A percentile compares a stretch with the other conserved stretches of the same genome.
These are phyloP conservation scores for Mycena crocata DNA, from an alignment of 768 basidiomycete genomes.

Conservation along the genomic window DNA sequence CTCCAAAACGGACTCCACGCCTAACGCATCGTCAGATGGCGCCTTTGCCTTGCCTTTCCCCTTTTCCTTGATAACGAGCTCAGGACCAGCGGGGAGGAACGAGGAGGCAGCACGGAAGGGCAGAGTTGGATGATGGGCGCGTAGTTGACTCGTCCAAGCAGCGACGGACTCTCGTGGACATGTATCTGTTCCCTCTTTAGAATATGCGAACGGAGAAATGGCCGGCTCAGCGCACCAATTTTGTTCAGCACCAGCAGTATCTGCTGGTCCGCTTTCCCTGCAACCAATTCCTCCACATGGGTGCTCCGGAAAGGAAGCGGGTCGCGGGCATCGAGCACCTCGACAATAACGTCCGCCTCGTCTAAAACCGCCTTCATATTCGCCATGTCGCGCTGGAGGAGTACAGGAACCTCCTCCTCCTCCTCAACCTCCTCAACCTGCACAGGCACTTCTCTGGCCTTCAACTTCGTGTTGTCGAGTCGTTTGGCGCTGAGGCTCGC, in stretches of 20 bases:
- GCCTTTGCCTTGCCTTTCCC: slow-evolving; percentile 59
- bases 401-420: slow-evolving; percentile 68
- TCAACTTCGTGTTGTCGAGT: slow-evolving; percentile 48
- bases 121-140: slow-evolving; percentile 69
- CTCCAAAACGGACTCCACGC: slow-evolving; percentile 62
- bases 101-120: slow-evolving; percentile 80
- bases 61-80: slow-evolving; percentile 45
- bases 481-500: slow-evolving; percentile 58
- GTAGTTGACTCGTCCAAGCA: slow-evolving; percentile 75
- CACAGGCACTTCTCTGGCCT: slow-evolving; percentile 43
- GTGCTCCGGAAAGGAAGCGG: slow-evolving; percentile 77
- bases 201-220: slow-evolving; percentile 3
- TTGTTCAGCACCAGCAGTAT: slow-evolving; percentile 86
- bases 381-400: slow-evolving; percentile 73
- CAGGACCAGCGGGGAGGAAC: slow-evolving; percentile 61
- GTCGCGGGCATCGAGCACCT: slow-evolving; percentile 89
- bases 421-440: slow-evolving; percentile 48
- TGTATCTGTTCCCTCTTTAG: slow-evolving; percentile 61
- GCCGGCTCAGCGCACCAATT: slow-evolving; percentile 68
- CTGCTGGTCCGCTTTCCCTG: slow-evolving; percentile 55
- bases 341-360: slow-evolving; percentile 80
- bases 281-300: slow-evolving; percentile 67
- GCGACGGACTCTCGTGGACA: slow-evolving; percentile 82
- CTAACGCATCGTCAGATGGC: slow-evolving; percentile 68
- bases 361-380: slow-evolving; percentile 77